Evolutionary conservation across 176 grass and related monocot genomes (phyloP), one percentile per base, ranked within the genome.

Genomic region (Tuctoria greenei): DNA sequence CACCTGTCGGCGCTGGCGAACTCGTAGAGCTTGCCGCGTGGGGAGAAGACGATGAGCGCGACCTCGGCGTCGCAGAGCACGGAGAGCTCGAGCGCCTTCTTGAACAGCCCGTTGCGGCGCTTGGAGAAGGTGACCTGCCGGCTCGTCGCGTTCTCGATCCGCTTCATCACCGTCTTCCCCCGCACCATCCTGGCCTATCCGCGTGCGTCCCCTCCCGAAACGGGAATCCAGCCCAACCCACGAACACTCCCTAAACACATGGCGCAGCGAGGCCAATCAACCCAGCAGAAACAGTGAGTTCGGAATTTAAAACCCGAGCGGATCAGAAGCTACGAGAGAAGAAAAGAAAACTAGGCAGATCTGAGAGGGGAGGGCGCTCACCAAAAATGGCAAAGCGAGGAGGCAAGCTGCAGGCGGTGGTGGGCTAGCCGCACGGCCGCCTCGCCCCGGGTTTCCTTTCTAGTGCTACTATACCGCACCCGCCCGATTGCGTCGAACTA

Each of bases 91-190:
- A 87, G 93, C 18, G 93, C 93, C 85, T 97, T 97, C 83, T 97
- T 97, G 59, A 97, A 80, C 61, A 97, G 79, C 9, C 93, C 93
- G 61, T 85, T 93, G 36, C 93, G 69, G 82, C 93, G 83, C 76
- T 97, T 97, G 42, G 91, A 92, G 73, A 97, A 97, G 76, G 94
- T 97, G 35, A 97, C 94, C 82, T 97, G 94, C 66, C 94, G 76
- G 79, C 86, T 88, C 54, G 86, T 88, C n/a, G 81, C 44, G 75
- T 88, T 88, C 86, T 88, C 86, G 40, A 88, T 88, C 86, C 75
- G 81, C 86, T 84, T 88, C 86, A 88, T 37, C 86, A 84, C 64
- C 69, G 75, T 88, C 75, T 83, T 88, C 75, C 81, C 75, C 45
- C 86, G 62, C 81, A 84, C 86, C 86, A 88, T 88, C 69, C n/a